Evolutionary conservation across 164 flowering plant species (phyloP).

Genomic region (Cinnamomum micranthum): DNA sequence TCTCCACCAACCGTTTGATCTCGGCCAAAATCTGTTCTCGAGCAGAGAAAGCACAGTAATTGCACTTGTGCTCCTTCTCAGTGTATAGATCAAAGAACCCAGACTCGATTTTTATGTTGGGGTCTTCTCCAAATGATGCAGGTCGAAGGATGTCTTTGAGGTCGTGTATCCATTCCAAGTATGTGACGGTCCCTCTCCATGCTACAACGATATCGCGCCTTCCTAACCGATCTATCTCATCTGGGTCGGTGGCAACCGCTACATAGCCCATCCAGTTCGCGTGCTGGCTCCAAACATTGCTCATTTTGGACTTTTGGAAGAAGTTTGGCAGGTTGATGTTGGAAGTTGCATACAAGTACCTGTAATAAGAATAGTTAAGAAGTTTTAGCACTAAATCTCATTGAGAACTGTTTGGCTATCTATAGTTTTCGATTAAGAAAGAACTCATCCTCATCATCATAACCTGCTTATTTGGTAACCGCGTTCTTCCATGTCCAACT

Average conservation of each 20-base stretch:
- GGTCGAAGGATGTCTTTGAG: constrained; percentile 65
- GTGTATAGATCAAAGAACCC: constrained; percentile 79
- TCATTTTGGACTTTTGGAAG: constrained; percentile 48
- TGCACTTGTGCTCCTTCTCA: constrained; percentile 45
- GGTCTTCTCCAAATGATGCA: constrained; percentile 43
- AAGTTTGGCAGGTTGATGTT: constrained; percentile 75
- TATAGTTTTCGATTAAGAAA: no score
- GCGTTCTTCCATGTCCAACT: constrained; percentile 35
- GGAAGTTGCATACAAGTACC: constrained; percentile 70
- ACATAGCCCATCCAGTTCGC: constrained; percentile 93
- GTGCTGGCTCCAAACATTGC: constrained; percentile 61
- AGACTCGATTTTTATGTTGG: constrained; percentile 49
- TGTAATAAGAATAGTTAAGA: no score
- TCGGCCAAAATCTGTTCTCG: constrained; percentile 65
- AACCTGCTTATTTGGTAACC: constrained; percentile 42
- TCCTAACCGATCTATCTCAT: constrained; percentile 49
- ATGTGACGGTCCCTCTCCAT: constrained; percentile 86
- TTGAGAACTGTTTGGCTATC: no score
- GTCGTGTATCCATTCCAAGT: constrained; percentile 71
- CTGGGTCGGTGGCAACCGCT: constrained; percentile 53
- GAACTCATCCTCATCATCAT: no score
- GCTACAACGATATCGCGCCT: constrained; percentile 66
- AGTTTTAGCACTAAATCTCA: no score
- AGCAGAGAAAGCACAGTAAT: constrained; percentile 51
- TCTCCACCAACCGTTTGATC: constrained; percentile 41